Evolutionary conservation across 139 green algal species (phyloP), one percentile per base, ranked within the genome.

Genomic region (Tetradesmus lagerheimii): DNA sequence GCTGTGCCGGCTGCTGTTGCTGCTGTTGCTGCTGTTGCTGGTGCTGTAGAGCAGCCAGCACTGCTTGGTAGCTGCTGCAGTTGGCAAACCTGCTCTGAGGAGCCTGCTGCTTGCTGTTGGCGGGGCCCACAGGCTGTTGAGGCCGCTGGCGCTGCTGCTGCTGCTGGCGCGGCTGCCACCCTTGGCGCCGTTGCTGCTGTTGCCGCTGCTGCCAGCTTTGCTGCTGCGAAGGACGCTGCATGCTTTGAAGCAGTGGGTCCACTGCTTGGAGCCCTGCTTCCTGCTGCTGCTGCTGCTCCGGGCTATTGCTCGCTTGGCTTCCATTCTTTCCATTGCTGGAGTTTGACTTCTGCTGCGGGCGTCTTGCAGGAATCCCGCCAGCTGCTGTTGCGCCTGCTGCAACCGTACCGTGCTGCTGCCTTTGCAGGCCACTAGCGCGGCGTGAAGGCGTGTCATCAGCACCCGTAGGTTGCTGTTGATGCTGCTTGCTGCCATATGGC

Each of bases 1-100:
- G 38, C 12, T 35, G 62, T 64, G 37, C 45, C 64, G 16, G 20
- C 23, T n/a, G 23, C 37, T 53, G 35, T 45, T 67, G 27, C 37
- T 88, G 62, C 62, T 62, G 83, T 31, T 64, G 77, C 38, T 83
- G 77, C 77, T 66, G 76, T n/a, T 53, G 38, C 76, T 82, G n/a
- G 15, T 82, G 39, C 78, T 35, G 78, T 6, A 37, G 25, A 39
- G 31, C 78, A 39, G 78, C 41, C 75, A 47, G 34, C 15, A 71
- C 57, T 31, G 71, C 71, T 6, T 79, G 31, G 31, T 41, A 84
- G 78, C 78, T 37, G 25, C 23, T 38, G 25, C 78, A 64, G 41
- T 84, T 23, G 37, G 39, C 41, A 37, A 64, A 62, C 27, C 57
- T 88, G 62, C 83, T 80, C 29, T 34, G 34, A 64, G 38, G 38